Percentiles rank a stretch among this genome's conserved stretches.
Conservation (phyloP, 2,329 filamentous ascomycete species). For the Plenodomus biglobosus region DNA sequence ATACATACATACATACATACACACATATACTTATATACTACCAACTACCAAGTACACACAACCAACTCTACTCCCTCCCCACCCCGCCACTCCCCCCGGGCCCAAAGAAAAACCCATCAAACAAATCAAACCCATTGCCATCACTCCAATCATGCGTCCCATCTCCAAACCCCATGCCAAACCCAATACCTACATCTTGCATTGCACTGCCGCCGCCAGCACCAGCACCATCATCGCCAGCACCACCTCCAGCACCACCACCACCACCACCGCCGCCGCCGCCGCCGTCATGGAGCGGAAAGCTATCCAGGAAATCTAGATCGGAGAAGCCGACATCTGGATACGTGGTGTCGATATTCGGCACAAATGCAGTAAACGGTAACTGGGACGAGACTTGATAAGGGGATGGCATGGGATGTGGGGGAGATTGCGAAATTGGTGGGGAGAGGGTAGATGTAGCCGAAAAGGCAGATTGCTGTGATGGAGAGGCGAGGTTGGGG, state of each 20-base stretch:
- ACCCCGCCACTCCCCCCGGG: conserved; percentile 18
- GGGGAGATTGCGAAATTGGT: no score
- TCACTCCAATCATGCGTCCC: conserved; percentile 61
- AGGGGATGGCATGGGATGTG: conserved; percentile 30
- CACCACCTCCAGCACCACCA: conserved; percentile 13
- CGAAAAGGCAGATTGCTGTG: conserved; percentile 12
- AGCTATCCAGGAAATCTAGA: conserved; percentile 58
- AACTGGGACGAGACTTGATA: no score
- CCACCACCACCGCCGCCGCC: conserved; percentile 42
- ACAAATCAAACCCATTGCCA: conserved; percentile 52
- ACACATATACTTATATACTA: background rate
- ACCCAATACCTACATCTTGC: conserved; percentile 66
- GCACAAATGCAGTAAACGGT: no score
- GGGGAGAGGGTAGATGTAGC: conserved; percentile 23
- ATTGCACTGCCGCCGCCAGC: conserved; percentile 43
- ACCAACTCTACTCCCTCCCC: no score
- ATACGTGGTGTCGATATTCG: conserved; percentile 29
- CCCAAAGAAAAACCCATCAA: conserved; percentile 62
- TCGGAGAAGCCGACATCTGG: conserved; percentile 48
- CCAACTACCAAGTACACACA: no score
- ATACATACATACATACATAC: background rate
- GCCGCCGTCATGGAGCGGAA: conserved; percentile 39
- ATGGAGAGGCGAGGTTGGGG: background rate
- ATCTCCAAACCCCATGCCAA: conserved; percentile 46
- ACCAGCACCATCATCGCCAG: conserved; percentile 16